Evolutionary conservation across 176 grass and related monocot genomes (phyloP).

Genomic region (Musa schizocarpa): DNA sequence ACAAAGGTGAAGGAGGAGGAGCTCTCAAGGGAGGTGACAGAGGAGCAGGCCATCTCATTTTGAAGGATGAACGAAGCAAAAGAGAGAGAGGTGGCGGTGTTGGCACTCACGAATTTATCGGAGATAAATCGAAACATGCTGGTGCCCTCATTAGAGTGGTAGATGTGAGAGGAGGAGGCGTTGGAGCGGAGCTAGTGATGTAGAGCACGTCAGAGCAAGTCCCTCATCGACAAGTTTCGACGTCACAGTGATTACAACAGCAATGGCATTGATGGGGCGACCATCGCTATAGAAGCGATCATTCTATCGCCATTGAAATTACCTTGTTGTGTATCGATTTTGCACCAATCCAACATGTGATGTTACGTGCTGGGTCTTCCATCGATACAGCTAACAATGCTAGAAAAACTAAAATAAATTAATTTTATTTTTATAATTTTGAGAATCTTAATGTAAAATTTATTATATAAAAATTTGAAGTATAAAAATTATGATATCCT

Average conservation of each 20-base stretch:
- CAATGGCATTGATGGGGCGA: not conserved
- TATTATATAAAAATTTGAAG: too few relatives aligned
- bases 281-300: not conserved
- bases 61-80: constrained; percentile 23
- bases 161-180: not conserved
- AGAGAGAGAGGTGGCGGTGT: constrained; percentile 17
- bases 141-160: not conserved
- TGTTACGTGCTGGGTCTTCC: too few relatives aligned
- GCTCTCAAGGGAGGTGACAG: constrained; percentile 47
- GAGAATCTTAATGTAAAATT: too few relatives aligned
- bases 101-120: too few relatives aligned
- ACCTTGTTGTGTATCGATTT: too few relatives aligned
- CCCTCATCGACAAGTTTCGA: constrained; percentile 35
- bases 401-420: too few relatives aligned
- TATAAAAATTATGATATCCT: too few relatives aligned
- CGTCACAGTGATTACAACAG: not conserved
- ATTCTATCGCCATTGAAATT: too few relatives aligned
- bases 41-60: constrained; percentile 1
- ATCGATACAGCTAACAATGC: too few relatives aligned
- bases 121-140: not conserved
- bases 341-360: too few relatives aligned
- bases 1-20: constrained; percentile 52
- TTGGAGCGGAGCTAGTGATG: not conserved
- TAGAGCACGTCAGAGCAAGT: not conserved
- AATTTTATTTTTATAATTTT: too few relatives aligned